Base-by-base conservation (phyloP, 1,284 basidiomycete species). In the Apiotrichum mycotoxinovorans region DNA sequence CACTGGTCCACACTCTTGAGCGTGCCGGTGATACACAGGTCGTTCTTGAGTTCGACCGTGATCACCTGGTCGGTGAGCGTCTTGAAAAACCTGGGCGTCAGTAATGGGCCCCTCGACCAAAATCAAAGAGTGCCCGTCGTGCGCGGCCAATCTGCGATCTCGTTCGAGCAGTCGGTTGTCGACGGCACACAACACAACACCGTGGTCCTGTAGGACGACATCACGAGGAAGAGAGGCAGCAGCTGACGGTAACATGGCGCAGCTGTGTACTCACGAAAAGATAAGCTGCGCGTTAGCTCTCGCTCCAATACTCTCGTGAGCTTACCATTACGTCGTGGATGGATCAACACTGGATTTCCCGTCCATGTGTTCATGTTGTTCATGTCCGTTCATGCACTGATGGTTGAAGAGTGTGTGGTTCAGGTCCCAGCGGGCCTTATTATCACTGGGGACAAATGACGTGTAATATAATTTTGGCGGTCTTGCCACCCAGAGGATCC, bases 41-140 rank as follows among this genome's bases (percentile, higher is more conserved):
- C 95, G 79, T 99, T 99, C 81, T 99, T 98, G 71, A 99, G 87
- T 78, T 99, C 95, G 67, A 98, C 93, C 18, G 92, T 96, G 69
- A 97, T 92, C 67, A 87, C 85, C 74, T 97, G 94, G 78, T 96
- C 94, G 4, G 95, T 98, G 51, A 99, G 85, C 17, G 95, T 98
- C 80, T 98, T 98, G 87, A 99, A 98, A 44, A 98, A 93, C 48
- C 74, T 78, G 63, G 37, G 37, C 18, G 54, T 61, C 15, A 61
- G 56, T 38, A 33, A 14, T 34, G 33, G n/a, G n/a, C n/a, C n/a
- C n/a, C n/a, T n/a, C n/a, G n/a, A n/a, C n/a, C n/a, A n/a, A n/a
- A n/a, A n/a, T n/a, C n/a, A n/a, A n/a, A n/a, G n/a, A n/a, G n/a
- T n/a, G n/a, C n/a, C n/a, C n/a, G n/a, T n/a, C n/a, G n/a, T n/a